A percentile compares a stretch with the other conserved stretches of the same genome.
Conservation (phyloP, 768 basidiomycete species). For the Mycena sanguinolenta region DNA sequence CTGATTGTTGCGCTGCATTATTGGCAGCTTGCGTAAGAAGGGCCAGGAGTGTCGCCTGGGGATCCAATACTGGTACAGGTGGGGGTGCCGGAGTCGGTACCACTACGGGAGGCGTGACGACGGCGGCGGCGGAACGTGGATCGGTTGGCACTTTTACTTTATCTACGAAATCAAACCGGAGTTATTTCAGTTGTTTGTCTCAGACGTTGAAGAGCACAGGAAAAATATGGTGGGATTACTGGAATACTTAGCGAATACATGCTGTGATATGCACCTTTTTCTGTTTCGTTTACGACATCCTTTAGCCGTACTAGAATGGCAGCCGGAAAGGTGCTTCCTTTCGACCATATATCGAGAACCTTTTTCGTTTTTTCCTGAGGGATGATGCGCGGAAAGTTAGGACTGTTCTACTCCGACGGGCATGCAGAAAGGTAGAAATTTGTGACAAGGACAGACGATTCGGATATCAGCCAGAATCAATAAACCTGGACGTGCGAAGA, state of each 20-base stretch:
- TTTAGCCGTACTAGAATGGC: conserved; percentile 79
- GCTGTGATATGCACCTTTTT: conserved; percentile 91
- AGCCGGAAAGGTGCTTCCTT: conserved; percentile 89
- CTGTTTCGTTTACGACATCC: conserved; percentile 75
- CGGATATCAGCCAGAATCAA: conserved; percentile 2
- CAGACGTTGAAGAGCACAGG: conserved; percentile 60
- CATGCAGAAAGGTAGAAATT: conserved; percentile 45
- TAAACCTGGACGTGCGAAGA: neutral
- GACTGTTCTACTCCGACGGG: conserved; percentile 48
- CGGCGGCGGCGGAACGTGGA: conserved; percentile 52
- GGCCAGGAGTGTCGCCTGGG: conserved; percentile 78
- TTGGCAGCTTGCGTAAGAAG: conserved; percentile 77
- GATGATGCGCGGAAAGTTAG: conserved; percentile 54
- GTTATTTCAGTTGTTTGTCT: conserved; percentile 77
- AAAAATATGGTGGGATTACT: conserved; percentile 75
- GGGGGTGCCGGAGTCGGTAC: conserved; percentile 45
- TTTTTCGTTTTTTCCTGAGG: conserved; percentile 95
- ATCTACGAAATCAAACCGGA: conserved; percentile 75
- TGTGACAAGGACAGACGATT: conserved; percentile 40
- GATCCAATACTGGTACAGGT: conserved; percentile 52
- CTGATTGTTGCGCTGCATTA: conserved; percentile 48
- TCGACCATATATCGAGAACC: conserved; percentile 97
- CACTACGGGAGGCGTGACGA: conserved; percentile 26
- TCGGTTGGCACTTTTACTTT: conserved; percentile 57
- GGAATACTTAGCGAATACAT: conserved; percentile 88